phyloP scores from a whole-genome alignment of 305 asterid species.

The Solanum hybrid region DNA sequence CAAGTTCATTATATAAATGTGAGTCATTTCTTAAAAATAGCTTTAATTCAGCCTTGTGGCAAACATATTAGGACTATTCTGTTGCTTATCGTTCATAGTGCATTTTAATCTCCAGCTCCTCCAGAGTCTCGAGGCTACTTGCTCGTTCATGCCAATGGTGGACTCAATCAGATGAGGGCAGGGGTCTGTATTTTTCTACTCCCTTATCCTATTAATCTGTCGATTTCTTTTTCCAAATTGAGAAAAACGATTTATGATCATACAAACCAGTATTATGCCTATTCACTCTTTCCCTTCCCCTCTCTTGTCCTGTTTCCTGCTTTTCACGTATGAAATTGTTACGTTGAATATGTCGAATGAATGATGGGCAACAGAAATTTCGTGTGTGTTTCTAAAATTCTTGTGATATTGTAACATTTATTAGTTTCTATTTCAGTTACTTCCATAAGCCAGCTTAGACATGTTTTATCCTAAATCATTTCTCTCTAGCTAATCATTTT shows the following conservation, averaged over 20 bases:
- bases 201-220: not conserved
- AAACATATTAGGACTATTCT: not conserved
- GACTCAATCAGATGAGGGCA: constrained; percentile 37
- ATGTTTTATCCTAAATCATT: not conserved
- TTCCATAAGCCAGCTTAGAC: not conserved
- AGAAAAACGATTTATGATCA: not conserved
- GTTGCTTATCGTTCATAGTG: constrained; percentile 4
- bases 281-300: not conserved
- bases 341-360: not conserved
- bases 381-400: not conserved
- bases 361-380: not conserved
- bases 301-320: not conserved
- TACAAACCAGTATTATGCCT: not conserved
- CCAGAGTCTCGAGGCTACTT: constrained; percentile 76
- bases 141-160: constrained; percentile 89
- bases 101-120: constrained; percentile 45
- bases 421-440: too few relatives aligned
- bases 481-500: too few relatives aligned
- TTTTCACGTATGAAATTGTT: not conserved
- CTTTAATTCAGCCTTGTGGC: not conserved
- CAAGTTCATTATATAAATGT: not conserved
- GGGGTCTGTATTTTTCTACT: constrained; percentile 4
- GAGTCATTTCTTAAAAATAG: not conserved
- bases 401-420: too few relatives aligned
- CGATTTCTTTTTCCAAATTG: not conserved